Conservation (phyloP, 2,329 filamentous ascomycete genomes). For the Mycocentrospora acerina region DNA sequence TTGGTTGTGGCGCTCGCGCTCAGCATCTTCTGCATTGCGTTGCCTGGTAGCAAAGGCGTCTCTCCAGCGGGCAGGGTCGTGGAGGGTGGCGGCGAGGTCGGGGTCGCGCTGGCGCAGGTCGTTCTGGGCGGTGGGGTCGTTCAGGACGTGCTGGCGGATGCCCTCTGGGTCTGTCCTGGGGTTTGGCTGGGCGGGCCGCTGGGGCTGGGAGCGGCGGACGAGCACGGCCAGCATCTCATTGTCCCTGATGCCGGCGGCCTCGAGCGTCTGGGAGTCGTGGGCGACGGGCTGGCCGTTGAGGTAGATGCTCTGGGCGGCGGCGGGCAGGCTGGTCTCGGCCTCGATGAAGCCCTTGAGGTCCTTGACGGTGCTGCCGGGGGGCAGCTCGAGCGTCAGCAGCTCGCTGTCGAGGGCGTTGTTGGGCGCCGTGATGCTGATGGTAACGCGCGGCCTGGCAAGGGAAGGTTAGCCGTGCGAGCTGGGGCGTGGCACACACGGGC, state of each 20-base stretch:
- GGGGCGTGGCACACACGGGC: constrained; percentile 39
- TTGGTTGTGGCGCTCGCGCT: constrained; percentile 76
- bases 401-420: constrained; percentile 68
- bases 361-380: constrained; percentile 77
- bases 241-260: constrained; percentile 77
- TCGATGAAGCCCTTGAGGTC: constrained; percentile 87
- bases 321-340: constrained; percentile 75
- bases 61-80: constrained; percentile 75
- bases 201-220: constrained; percentile 50
- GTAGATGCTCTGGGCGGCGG: constrained; percentile 78
- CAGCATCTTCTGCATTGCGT: constrained; percentile 69
- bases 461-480: constrained; percentile 30
- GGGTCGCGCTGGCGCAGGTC: constrained; percentile 73
- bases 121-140: constrained; percentile 70
- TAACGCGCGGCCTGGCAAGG: constrained; percentile 71
- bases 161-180: constrained; percentile 67
- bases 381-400: constrained; percentile 79
- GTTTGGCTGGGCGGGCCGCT: constrained; percentile 22
- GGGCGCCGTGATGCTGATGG: constrained; percentile 78
- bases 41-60: constrained; percentile 69
- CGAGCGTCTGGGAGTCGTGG: constrained; percentile 77
- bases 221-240: constrained; percentile 92
- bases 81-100: constrained; percentile 72
- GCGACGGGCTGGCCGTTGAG: constrained; percentile 82
- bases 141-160: constrained; percentile 78